phyloP scores from a whole-genome alignment of 495 filamentous ascomycete genomes.

The Evernia prunastri region DNA sequence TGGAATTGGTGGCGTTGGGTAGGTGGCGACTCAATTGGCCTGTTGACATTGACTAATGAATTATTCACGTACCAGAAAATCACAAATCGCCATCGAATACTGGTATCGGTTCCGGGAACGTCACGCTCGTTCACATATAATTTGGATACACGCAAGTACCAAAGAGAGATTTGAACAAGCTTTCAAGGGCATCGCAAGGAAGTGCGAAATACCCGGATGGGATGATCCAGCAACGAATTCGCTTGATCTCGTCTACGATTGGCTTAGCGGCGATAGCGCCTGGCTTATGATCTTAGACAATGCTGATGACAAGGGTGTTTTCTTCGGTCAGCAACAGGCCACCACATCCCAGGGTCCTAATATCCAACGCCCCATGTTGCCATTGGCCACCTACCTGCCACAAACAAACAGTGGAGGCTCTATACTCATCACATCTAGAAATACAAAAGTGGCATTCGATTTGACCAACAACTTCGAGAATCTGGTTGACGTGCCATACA shows the following conservation, averaged over 20 bases:
- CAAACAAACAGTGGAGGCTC: not conserved
- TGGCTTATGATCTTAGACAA: slow-evolving; percentile 13
- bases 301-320: slow-evolving; percentile 3
- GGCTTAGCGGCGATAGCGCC: not conserved
- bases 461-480: not conserved
- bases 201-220: not conserved
- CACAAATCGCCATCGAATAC: not conserved
- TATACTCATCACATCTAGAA: slow-evolving; percentile 3
- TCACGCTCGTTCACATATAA: not conserved
- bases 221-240: not conserved
- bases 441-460: not conserved
- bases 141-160: slow-evolving; percentile 13
- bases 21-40: not conserved
- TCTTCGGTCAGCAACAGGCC: not conserved
- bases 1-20: not conserved
- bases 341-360: not conserved
- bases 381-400: not conserved
- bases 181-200: slow-evolving; percentile 5
- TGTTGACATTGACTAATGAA: not conserved
- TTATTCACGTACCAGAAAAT: not conserved
- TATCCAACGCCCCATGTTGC: too few species aligned
- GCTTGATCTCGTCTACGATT: slow-evolving; percentile 3
- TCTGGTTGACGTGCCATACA: not conserved
- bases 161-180: slow-evolving; percentile 11
- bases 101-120: not conserved